Conservation (phyloP, 1,284 basidiomycete genomes). For the Puccinia hordei region DNA sequence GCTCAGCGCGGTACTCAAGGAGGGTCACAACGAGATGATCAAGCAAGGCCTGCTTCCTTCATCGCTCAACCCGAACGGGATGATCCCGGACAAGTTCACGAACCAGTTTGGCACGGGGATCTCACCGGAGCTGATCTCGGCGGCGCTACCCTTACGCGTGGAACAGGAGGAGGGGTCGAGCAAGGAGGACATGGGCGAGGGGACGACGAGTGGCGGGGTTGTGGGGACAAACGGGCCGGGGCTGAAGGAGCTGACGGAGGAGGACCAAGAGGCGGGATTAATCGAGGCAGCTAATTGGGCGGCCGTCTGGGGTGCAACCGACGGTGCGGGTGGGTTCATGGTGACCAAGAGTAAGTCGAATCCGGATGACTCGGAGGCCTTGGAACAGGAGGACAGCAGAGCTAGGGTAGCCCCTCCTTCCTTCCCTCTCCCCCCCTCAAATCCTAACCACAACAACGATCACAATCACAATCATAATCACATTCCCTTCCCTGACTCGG, state of each 20-base stretch:
- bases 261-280: slow-evolving; percentile 35
- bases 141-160: slow-evolving; percentile 1
- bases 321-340: slow-evolving; percentile 39
- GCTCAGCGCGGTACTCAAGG: slow-evolving; percentile 30
- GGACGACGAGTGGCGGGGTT: neutral
- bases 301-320: slow-evolving; percentile 44
- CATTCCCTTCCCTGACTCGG: neutral
- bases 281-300: slow-evolving; percentile 50
- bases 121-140: slow-evolving; percentile 46
- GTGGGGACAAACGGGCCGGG: neutral
- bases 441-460: no score
- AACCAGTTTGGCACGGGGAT: slow-evolving; percentile 28
- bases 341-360: neutral
- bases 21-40: slow-evolving; percentile 26
- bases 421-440: neutral
- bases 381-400: no score
- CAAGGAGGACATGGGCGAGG: neutral
- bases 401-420: no score
- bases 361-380: neutral
- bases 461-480: no score
- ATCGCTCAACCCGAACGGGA: slow-evolving; percentile 1
- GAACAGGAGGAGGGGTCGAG: neutral
- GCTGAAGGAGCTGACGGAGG: slow-evolving; percentile 34
- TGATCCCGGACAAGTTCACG: neutral
- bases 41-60: slow-evolving; percentile 39